Base-by-base conservation (phyloP, 2,329 filamentous ascomycete genomes). In the Orbilia ellipsospora region DNA sequence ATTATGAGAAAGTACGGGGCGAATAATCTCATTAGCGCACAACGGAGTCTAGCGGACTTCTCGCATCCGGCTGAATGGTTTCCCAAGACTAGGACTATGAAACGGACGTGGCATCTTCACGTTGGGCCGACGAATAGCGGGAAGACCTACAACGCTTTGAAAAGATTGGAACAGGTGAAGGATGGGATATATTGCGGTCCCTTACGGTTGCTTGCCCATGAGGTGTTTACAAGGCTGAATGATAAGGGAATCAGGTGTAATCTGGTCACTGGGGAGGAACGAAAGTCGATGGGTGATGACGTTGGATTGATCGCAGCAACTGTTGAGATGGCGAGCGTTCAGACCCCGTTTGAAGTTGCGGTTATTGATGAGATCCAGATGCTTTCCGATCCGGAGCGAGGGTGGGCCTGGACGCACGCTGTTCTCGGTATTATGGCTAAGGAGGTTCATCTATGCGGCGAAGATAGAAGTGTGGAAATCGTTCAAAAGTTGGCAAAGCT, bases 341-440 rank as follows among this genome's bases (percentile, higher is more conserved):
- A 84, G 78, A 78, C 83, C 2, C 81, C 82, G 1, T 88, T 92
- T 31, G 94, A 98, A 50, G 94, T 99, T 42, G 94, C 93, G 0
- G 94, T 99, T 78, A 94, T 99, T 77, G 95, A 99, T 81, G 95
- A 99, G 84, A 98, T 99, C 69, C 95, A 99, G 83, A 98, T 99
- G 95, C 92, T 99, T 78, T 90, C 88, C 15, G 90, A 93, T 80
- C 77, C 82, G 0, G 88, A 92, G 0, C 90, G 95, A 79, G 95
- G 96, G 1, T 96, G 91, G 90, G 94, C 93, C 1, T 99, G 95
- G 95, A 97, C 94, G 0, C 89, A 93, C 79, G 95, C 95, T 1
- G 85, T 98, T 13, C 85, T 99, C 4, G 95, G 95, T 42, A 86
- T 97, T 0, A 90, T 91, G 82, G 95, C 93, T 3, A 90, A 90